Evolutionary conservation across 768 basidiomycete genomes (phyloP).

Genomic region (Pleurotus giganteus): DNA sequence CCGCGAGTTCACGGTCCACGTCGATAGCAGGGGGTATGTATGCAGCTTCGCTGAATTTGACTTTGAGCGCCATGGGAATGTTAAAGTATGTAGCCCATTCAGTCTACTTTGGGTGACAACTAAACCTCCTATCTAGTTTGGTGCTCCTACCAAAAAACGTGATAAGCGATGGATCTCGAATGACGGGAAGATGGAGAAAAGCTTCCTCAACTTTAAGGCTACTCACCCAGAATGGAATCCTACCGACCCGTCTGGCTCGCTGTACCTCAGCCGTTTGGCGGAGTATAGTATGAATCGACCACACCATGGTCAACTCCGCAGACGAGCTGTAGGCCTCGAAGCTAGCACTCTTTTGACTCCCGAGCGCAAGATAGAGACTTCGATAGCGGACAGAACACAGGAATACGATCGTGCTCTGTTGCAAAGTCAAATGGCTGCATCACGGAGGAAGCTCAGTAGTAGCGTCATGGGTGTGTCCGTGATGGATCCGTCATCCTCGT

Average conservation of each 20-base stretch:
- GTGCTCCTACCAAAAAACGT: slow-evolving; percentile 68
- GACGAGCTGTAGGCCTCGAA: slow-evolving; percentile 12
- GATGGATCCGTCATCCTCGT: slow-evolving; percentile 38
- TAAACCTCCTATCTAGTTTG: slow-evolving; percentile 51
- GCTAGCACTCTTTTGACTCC: slow-evolving; percentile 28
- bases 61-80: slow-evolving; percentile 91
- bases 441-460: slow-evolving; percentile 43
- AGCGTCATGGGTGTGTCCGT: slow-evolving; percentile 41
- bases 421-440: slow-evolving; percentile 62
- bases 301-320: slow-evolving; percentile 25
- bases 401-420: slow-evolving; percentile 75
- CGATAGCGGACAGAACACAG: slow-evolving; percentile 53
- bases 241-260: slow-evolving; percentile 83
- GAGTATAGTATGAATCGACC: slow-evolving; percentile 55
- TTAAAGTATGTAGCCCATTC: slow-evolving; percentile 54
- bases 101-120: background rate
- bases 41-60: slow-evolving; percentile 99
- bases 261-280: slow-evolving; percentile 85
- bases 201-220: slow-evolving; percentile 93
- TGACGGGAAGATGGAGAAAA: slow-evolving; percentile 99
- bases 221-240: slow-evolving; percentile 97
- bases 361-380: slow-evolving; percentile 32
- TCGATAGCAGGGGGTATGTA: slow-evolving; percentile 94
- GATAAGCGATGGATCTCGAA: slow-evolving; percentile 82
- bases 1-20: slow-evolving; percentile 95